Evolutionary conservation across 2,329 filamentous ascomycete species (phyloP).

Genomic region (Daldinia sp.): DNA sequence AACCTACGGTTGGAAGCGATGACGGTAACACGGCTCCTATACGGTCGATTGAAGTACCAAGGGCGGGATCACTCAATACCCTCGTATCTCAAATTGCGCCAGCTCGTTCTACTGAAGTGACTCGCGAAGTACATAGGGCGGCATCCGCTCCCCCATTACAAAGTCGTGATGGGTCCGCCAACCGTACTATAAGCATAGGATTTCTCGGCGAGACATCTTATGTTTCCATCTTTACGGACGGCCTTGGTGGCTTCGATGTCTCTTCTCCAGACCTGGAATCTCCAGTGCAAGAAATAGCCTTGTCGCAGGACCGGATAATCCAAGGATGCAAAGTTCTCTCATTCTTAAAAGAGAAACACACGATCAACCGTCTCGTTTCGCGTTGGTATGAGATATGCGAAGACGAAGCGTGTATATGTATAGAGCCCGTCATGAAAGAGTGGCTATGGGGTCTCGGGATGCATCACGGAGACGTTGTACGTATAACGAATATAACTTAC

Average conservation of each 20-base stretch:
- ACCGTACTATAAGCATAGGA: constrained; percentile 39
- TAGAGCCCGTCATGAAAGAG: constrained; percentile 46
- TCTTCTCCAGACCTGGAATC: constrained; percentile 39
- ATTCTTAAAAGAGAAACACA: constrained; percentile 44
- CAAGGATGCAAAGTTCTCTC: constrained; percentile 46
- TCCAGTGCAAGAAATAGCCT: constrained; percentile 37
- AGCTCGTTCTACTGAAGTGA: constrained; percentile 23
- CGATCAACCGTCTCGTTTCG: constrained; percentile 44
- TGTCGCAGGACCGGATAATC: constrained; percentile 46
- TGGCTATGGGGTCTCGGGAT: constrained; percentile 46
- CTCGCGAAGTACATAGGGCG: constrained; percentile 40
- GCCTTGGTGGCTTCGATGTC: constrained; percentile 42
- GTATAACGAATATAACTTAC: constrained; percentile 5
- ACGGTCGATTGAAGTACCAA: constrained; percentile 39
- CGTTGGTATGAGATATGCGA: constrained; percentile 45
- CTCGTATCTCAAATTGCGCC: constrained; percentile 8
- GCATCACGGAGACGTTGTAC: constrained; percentile 40
- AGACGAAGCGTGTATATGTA: constrained; percentile 40
- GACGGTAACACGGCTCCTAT: constrained; percentile 24
- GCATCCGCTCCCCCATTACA: constrained; percentile 46
- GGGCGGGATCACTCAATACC: constrained; percentile 6
- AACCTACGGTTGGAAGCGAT: constrained; percentile 34
- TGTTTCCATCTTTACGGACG: constrained; percentile 46
- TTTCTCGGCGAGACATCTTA: constrained; percentile 47
- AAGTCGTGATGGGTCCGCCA: constrained; percentile 31